phyloP scores from a whole-genome alignment of 2,329 filamentous ascomycete genomes.

The Tolypocladium paradoxum region DNA sequence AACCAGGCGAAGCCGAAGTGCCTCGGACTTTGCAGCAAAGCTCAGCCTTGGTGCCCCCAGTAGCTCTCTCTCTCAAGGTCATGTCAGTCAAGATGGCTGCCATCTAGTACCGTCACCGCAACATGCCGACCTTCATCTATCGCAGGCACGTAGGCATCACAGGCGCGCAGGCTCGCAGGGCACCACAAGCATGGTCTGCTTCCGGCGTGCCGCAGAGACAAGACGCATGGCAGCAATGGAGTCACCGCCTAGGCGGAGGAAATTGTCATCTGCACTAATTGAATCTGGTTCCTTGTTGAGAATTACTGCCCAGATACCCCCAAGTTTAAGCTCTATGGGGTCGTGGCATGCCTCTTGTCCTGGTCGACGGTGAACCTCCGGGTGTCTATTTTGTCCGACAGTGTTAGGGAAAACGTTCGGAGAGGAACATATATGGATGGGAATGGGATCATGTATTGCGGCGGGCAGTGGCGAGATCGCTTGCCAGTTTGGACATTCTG shows the following conservation, averaged over 20 bases:
- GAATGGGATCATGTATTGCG: background rate
- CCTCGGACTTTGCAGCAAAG: too few species aligned
- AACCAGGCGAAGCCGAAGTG: too few species aligned
- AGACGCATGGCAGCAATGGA: conserved; percentile 11
- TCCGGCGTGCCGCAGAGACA: background rate
- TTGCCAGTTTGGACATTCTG: background rate
- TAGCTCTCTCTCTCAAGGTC: too few species aligned
- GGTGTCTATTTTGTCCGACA: background rate
- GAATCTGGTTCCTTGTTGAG: conserved; percentile 2
- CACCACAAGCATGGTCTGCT: background rate
- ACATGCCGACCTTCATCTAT: too few species aligned
- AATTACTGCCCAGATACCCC: conserved; percentile 8
- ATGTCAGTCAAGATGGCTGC: too few species aligned
- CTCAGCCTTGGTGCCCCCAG: too few species aligned
- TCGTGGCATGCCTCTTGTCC: background rate
- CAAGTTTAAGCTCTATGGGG: conserved; percentile 2
- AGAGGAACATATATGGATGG: background rate
- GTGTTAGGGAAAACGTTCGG: background rate
- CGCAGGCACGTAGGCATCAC: too few species aligned
- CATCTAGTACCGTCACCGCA: too few species aligned
- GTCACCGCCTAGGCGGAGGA: conserved; percentile 24
- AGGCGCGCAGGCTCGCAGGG: too few species aligned
- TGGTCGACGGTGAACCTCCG: background rate
- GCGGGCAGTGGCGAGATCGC: background rate
- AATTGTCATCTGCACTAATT: conserved; percentile 7